Evolutionary conservation across 108 stramenopile genomes (phyloP), one percentile per base, ranked within the genome.

Genomic region (Skeletonema grethae): DNA sequence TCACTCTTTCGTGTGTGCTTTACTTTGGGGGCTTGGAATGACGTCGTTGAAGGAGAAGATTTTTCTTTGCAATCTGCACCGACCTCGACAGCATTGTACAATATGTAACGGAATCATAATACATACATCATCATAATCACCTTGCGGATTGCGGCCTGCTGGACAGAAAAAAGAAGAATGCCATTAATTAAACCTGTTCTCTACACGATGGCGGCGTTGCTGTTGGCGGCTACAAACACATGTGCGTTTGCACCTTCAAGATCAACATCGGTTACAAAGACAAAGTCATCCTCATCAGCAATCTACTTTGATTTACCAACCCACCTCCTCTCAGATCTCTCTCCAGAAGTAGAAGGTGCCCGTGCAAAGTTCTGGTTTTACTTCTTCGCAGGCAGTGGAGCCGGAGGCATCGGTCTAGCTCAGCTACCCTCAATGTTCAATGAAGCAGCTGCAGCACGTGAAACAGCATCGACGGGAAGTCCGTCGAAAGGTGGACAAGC

Each of bases 281-380:
- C 38, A 9, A 39, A 39, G 38, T 10, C 11, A 20, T 22, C 50
- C 8, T 22, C 18, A 2, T 24, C 50, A 22, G 50, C 50, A 53
- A 20, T 53, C 20, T 22, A 53, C 50, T 53, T 18, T 1, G 50
- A 53, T 0, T 22, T 53, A 22, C 50, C 22, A 53, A 53, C 20
- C 50, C 18, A 53, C n/a, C 50, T 53, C 50, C 18, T 53, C 50
- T 53, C 50, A 24, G 50, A 9, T 11, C 38, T 39, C 0, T 39
- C 38, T 12, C 38, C 38, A 53, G 50, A 53, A 22, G 18, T 53
- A 20, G 50, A 53, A 53, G 50, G 50, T 8, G 71, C 78, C 10
- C 22, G 62, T 7, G 66, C 63, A 48, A 79, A 83, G 41, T 83
- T 83, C 53, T 83, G 67, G 67, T 79, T 79, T 57, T 79, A 79